These are phyloP conservation scores for Moricandia moricandioides DNA, from an alignment of 345 rosid genomes.

Conservation along the genomic window DNA sequence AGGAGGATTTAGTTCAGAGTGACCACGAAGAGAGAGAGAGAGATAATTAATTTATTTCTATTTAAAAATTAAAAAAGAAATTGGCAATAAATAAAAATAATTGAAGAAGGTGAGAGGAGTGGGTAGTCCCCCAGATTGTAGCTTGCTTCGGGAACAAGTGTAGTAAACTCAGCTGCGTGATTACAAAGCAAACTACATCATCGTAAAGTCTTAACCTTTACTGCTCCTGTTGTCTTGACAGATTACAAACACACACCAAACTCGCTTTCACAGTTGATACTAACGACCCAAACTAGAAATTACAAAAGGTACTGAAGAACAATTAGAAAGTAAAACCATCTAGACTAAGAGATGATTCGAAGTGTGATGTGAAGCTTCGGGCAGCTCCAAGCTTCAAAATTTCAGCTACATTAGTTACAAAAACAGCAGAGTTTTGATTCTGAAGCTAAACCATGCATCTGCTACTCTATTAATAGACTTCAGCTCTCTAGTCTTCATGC, in stretches of 20 bases:
- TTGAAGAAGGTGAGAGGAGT: conserved; percentile 11
- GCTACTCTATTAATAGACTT: conserved; percentile 47
- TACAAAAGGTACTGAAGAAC: conserved; percentile 1
- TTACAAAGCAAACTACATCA: conserved; percentile 14
- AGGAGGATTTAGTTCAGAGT: conserved; percentile 26
- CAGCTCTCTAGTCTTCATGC: conserved; percentile 56
- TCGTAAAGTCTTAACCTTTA: neutral
- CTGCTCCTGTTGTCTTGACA: neutral
- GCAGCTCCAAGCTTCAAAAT: conserved; percentile 45
- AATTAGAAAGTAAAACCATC: conserved; percentile 1
- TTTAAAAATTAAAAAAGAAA: neutral
- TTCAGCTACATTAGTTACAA: conserved; percentile 44
- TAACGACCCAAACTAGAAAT: neutral
- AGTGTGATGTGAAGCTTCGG: conserved; percentile 20
- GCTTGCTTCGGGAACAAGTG: conserved; percentile 35
- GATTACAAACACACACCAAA: neutral
- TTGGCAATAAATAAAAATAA: neutral
- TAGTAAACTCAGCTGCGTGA: conserved; percentile 26
- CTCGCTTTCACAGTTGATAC: neutral
- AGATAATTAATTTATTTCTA: neutral
- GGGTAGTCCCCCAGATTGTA: conserved; percentile 34
- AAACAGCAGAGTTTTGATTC: conserved; percentile 61
- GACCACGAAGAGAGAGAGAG: conserved; percentile 23
- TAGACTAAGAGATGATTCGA: neutral
- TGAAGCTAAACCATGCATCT: conserved; percentile 46